These are phyloP conservation scores for Lophiostoma macrostomum DNA, from an alignment of 495 filamentous ascomycete genomes.

Conservation along the genomic window DNA sequence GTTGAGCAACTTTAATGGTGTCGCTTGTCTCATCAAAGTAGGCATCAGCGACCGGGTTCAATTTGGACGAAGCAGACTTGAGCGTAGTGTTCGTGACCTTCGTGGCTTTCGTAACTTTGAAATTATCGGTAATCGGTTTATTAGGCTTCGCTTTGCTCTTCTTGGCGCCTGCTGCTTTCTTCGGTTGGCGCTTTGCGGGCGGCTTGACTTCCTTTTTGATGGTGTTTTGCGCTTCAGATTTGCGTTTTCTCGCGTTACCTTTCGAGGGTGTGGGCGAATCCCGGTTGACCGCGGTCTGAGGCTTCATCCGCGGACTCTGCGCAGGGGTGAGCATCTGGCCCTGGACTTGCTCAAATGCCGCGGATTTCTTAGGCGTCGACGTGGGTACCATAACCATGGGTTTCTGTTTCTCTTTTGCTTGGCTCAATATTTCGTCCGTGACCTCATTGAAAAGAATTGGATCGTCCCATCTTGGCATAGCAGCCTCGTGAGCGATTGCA, in stretches of 20 bases:
- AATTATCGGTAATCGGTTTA: conserved; percentile 1
- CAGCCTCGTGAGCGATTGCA: conserved; percentile 72
- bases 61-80: no score
- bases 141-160: not conserved
- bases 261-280: conserved; percentile 5
- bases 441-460: conserved; percentile 48
- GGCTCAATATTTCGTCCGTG: conserved; percentile 37
- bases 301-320: conserved; percentile 11
- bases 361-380: conserved; percentile 17
- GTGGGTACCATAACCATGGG: conserved; percentile 19
- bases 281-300: conserved; percentile 1
- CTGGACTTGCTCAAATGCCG: conserved; percentile 14
- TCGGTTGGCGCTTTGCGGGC: not conserved
- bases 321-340: conserved; percentile 22
- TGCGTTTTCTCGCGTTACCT: conserved; percentile 2
- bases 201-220: conserved; percentile 3
- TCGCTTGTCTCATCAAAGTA: no score
- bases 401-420: conserved; percentile 17
- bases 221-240: not conserved
- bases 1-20: no score
- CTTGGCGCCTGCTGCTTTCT: no score
- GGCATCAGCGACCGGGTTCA: no score
- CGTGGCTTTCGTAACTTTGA: conserved; percentile 3
- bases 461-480: conserved; percentile 75
- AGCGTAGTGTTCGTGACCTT: conserved; percentile 10